Evolutionary conservation across 2,329 filamentous ascomycete species (phyloP).

Genomic region (Neonectria faginata): DNA sequence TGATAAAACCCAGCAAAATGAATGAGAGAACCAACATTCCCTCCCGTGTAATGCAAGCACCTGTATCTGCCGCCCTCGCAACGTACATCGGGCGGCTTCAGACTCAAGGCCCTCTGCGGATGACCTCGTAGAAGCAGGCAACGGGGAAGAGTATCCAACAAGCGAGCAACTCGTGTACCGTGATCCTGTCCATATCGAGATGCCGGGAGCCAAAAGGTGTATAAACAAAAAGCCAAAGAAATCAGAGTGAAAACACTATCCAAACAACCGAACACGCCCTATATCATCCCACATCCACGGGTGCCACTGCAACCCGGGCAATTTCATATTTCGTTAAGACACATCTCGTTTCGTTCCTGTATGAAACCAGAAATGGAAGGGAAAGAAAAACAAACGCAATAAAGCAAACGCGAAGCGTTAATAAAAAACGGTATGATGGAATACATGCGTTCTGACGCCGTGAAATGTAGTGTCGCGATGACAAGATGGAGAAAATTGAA

Average conservation of each 20-base stretch:
- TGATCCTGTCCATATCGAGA: slow-evolving; percentile 34
- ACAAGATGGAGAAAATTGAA: slow-evolving; percentile 18
- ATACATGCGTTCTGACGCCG: slow-evolving; percentile 45
- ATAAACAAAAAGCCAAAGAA: slow-evolving; percentile 27
- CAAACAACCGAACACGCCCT: slow-evolving; percentile 38
- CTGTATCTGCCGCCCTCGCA: slow-evolving; percentile 37
- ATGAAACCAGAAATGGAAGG: slow-evolving; percentile 43
- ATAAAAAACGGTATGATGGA: slow-evolving; percentile 40
- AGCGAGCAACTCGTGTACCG: slow-evolving; percentile 39
- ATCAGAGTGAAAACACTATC: slow-evolving; percentile 28
- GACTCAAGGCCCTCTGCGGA: slow-evolving; percentile 25
- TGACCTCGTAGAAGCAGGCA: slow-evolving; percentile 29
- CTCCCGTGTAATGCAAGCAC: slow-evolving; percentile 31
- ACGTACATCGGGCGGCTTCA: slow-evolving; percentile 40
- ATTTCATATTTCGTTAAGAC: slow-evolving; percentile 51
- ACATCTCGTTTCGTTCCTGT: slow-evolving; percentile 48
- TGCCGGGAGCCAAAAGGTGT: slow-evolving; percentile 35
- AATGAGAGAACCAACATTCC: slow-evolving; percentile 33
- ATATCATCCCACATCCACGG: slow-evolving; percentile 45
- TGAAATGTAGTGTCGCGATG: slow-evolving; percentile 39
- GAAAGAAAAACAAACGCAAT: slow-evolving; percentile 33
- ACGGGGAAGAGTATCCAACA: slow-evolving; percentile 29
- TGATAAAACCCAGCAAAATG: slow-evolving; percentile 23
- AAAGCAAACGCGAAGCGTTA: slow-evolving; percentile 26
- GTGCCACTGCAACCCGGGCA: slow-evolving; percentile 40